Conservation (phyloP, 2,329 filamentous ascomycete genomes). For the Sporothrix protearum region DNA sequence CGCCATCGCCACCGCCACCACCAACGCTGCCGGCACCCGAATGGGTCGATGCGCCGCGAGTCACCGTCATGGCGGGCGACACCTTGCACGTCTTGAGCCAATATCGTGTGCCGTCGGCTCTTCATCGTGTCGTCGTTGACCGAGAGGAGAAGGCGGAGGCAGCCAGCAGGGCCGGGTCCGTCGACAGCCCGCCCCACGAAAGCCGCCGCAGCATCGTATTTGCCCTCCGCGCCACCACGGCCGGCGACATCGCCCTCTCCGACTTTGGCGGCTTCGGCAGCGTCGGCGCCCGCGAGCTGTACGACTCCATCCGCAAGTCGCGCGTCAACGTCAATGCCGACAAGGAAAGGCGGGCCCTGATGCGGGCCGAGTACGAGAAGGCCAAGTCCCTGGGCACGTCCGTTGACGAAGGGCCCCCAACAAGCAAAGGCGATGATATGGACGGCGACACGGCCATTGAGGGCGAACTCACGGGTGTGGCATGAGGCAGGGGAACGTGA, state of each 20-base stretch:
- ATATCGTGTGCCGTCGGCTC: constrained; percentile 25
- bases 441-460: neutral
- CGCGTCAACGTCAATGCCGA: constrained; percentile 29
- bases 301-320: constrained; percentile 25
- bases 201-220: constrained; percentile 31
- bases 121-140: constrained; percentile 29
- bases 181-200: neutral
- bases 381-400: neutral
- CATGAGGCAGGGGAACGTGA: neutral
- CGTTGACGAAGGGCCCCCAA: neutral
- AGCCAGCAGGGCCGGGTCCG: neutral
- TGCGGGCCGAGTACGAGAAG: constrained; percentile 19
- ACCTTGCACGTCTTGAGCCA: constrained; percentile 27
- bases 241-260: constrained; percentile 24
- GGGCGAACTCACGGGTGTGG: constrained; percentile 3
- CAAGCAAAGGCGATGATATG: neutral
- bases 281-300: constrained; percentile 25
- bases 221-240: constrained; percentile 28
- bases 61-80: constrained; percentile 29
- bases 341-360: constrained; percentile 23
- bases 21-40: neutral
- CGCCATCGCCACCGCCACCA: too few species aligned
- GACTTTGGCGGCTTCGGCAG: constrained; percentile 23
- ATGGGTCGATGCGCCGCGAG: constrained; percentile 27
- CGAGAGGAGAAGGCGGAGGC: neutral